These are phyloP conservation scores for Cercis canadensis DNA, from an alignment of 306 rosid species.

Conservation along the genomic window DNA sequence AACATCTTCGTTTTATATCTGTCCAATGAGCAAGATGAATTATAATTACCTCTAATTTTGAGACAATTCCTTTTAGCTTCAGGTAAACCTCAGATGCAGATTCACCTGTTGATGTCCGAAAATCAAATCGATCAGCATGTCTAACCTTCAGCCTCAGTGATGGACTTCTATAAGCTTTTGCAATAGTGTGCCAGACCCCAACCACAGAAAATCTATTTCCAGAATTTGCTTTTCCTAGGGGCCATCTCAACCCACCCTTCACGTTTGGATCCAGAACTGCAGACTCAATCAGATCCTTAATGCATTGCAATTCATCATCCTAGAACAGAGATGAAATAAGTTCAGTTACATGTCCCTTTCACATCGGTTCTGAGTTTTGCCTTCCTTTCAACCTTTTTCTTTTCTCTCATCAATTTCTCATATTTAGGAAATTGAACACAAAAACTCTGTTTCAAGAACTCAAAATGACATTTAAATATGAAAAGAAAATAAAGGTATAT, in stretches of 20 bases:
- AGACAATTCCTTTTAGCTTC: slow-evolving; percentile 43
- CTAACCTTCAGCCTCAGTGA: slow-evolving; percentile 53
- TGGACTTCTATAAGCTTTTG: slow-evolving; percentile 37
- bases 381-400: not conserved
- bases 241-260: slow-evolving; percentile 76
- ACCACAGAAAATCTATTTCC: slow-evolving; percentile 50
- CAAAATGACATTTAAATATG: not conserved
- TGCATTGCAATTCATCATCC: slow-evolving; percentile 62
- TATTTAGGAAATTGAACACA: not conserved
- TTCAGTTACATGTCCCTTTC: not conserved
- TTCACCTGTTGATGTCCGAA: slow-evolving; percentile 47
- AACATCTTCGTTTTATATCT: not conserved
- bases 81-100: slow-evolving; percentile 44
- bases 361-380: not conserved
- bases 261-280: slow-evolving; percentile 58
- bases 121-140: slow-evolving; percentile 58
- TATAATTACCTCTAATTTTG: slow-evolving; percentile 43
- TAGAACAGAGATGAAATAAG: slow-evolving; percentile 19
- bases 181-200: slow-evolving; percentile 49
- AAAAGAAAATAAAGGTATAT: not conserved
- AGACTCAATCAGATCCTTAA: slow-evolving; percentile 46
- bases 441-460: not conserved
- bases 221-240: slow-evolving; percentile 49
- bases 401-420: not conserved
- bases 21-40: not conserved